Percentiles rank a stretch among this genome's conserved stretches.
phyloP scores from a whole-genome alignment of 805 yeast genomes.

The Wickerhamomyces alni region DNA sequence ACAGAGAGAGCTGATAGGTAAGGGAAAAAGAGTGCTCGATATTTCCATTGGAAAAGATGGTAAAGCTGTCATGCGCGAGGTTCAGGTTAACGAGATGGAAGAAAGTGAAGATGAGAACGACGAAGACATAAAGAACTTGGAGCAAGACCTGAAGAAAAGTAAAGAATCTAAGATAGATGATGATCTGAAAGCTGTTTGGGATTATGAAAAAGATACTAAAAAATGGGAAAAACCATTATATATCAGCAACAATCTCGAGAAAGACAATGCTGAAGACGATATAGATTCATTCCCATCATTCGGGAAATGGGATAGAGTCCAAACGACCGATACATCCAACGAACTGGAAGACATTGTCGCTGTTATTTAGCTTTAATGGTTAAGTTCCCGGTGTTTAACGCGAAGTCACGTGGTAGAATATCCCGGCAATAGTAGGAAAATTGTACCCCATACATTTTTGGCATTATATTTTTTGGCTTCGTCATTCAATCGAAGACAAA shows the following conservation, averaged over 20 bases:
- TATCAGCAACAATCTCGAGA: constrained; percentile 9
- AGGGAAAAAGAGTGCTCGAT: constrained; percentile 69
- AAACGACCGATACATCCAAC: not conserved
- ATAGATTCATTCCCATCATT: not conserved
- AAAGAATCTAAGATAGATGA: constrained; percentile 28
- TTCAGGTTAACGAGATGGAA: constrained; percentile 1
- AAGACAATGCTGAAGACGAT: not conserved
- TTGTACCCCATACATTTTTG: too few relatives aligned
- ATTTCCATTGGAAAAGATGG: constrained; percentile 74
- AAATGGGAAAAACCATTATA: constrained; percentile 54
- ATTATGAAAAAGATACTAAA: constrained; percentile 44
- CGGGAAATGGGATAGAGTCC: constrained; percentile 1
- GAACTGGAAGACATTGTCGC: not conserved
- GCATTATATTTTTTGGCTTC: too few relatives aligned
- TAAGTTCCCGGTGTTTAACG: too few relatives aligned
- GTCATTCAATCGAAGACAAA: too few relatives aligned
- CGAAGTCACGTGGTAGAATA: too few relatives aligned
- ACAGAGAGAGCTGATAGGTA: constrained; percentile 57
- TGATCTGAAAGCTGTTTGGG: constrained; percentile 46
- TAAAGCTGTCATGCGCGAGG: constrained; percentile 53
- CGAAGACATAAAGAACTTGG: constrained; percentile 25
- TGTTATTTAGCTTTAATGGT: too few relatives aligned
- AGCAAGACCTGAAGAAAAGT: constrained; percentile 23
- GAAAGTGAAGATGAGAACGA: constrained; percentile 33
- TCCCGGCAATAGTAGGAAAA: too few relatives aligned